Base-by-base conservation (phyloP, 2,329 filamentous ascomycete genomes). In the Monosporascus sp. region DNA sequence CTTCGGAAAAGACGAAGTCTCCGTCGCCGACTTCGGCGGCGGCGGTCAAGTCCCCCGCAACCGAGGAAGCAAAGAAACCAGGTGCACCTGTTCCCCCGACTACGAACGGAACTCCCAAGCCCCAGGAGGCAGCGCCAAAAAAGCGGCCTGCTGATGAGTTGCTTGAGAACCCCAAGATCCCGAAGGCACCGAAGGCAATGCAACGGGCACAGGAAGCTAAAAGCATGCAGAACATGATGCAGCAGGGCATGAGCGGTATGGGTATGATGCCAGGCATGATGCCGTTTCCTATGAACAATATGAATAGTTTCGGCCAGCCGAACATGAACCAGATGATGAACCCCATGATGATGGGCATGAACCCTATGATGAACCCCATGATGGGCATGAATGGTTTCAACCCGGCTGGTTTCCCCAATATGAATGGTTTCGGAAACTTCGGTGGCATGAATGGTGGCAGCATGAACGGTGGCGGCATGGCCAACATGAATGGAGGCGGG, bases 91-190 rank as follows among this genome's bases (percentile, higher is more conserved):
- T 52, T 36, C 56, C 63, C 15, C 44, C 59, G n/a, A 58, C 56
- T 49, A 48, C 60, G 45, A 60, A 49, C 51, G 60, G 60, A 25
- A 45, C 56, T 3, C 50, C 55, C 8, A 65, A 63, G 38, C 36
- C 57, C 8, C 51, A 62, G 7, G 59, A 60, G 45, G 41, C 41
- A n/a, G 42, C 36, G 53, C 74, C 82, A 25, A 94, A 89, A 73
- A 99, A 97, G 74, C 84, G 94, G 22, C 81, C 88, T 11, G 90
- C 91, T 15, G 90, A 93, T 37, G 86, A 91, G 50, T 78, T 78
- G 34, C 72, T 80, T 6, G 82, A 85, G 61, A 85, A 86, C 60
- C 80, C 81, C 41, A 82, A 81, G 64, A 81, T 85, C 41, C 81
- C 83, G 46, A 86, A 85, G 61, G 83, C 77, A 0, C 84, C 83